These are phyloP conservation scores for Gracilaria vermiculophylla DNA, from an alignment of 23 red algal species.

Conservation along the genomic window DNA sequence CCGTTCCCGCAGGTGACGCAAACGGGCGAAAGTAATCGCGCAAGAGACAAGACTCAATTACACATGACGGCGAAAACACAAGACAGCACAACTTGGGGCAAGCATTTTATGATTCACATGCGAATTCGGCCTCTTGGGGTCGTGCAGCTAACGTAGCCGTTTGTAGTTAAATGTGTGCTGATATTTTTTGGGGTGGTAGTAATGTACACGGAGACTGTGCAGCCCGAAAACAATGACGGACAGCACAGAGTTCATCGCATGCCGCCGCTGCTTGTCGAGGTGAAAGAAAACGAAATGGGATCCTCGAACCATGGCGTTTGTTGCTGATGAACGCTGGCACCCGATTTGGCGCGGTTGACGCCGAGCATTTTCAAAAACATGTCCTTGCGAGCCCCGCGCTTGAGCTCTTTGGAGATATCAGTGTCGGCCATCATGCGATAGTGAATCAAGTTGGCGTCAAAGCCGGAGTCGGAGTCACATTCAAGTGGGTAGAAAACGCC, in stretches of 20 bases:
- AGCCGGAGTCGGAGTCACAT: constrained; percentile 2
- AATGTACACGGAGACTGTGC: constrained; percentile 1
- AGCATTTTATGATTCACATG: not conserved
- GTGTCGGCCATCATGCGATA: constrained; percentile 58
- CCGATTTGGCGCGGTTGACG: constrained; percentile 26
- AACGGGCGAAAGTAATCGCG: too few species aligned
- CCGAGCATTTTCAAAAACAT: constrained; percentile 44
- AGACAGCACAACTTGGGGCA: not conserved
- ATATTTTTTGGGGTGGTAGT: not conserved
- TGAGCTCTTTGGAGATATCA: constrained; percentile 51
- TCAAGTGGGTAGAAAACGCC: constrained; percentile 52
- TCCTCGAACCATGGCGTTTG: constrained; percentile 62
- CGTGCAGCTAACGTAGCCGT: not conserved
- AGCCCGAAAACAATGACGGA: not conserved
- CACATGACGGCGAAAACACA: too few species aligned
- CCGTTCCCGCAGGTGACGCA: too few species aligned
- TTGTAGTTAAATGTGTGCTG: constrained; percentile 4
- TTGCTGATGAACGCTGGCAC: constrained; percentile 7
- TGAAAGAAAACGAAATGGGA: constrained; percentile 39
- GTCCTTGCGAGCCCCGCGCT: constrained; percentile 41
- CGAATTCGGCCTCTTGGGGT: not conserved
- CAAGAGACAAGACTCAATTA: too few species aligned
- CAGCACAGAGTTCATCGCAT: not conserved
- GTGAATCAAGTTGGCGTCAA: constrained; percentile 25
- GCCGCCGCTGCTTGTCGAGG: constrained; percentile 25